Base-by-base conservation (phyloP, 371 early-diverging fungal species). In the Mortierella sp. region DNA sequence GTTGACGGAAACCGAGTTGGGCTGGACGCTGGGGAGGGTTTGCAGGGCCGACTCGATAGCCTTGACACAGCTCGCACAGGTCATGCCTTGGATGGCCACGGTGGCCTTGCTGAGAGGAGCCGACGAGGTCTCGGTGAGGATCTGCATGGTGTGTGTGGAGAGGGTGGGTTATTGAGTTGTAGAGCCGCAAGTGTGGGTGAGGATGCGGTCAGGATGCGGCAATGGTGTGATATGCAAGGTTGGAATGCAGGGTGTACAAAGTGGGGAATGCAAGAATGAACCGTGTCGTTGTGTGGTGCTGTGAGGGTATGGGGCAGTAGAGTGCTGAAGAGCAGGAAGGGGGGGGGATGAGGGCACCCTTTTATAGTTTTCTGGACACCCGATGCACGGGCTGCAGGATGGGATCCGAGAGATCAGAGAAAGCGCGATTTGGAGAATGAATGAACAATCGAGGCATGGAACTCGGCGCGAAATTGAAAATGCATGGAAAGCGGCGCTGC, bases 31-130 rank as follows among this genome's bases (percentile, higher is more conserved):
- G 5, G 84, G 81, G 54, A 88, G 57, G 1, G 64, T 47, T 8
- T 39, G 25, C 9, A 97, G 72, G 0, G 86, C 82, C 10, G 78
- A 71, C 62, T 90, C 90, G 25, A 96, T 82, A n/a, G 88, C 84
- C 12, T 87, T 83, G 57, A 90, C 89, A 62, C 95, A 95, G 43
- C 91, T 89, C 1, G 94, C 85, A 60, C 95, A 95, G 3, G 95
- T 93, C 95, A 96, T 94, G 39, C 96, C 52, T 28, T 90, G 92
- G 19, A 98, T 89, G 54, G 89, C 54, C 19, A 90, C 67, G 13
- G 67, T 82, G 7, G 85, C 81, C 61, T 81, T 82, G 47, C 78
- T 64, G 41, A 80, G 76, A 9, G 46, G 49, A 8, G 81, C 63
- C 1, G 82, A 62, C n/a, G 77, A 54, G 12, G 72, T 52, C 48